Conservation (phyloP, 768 basidiomycete genomes). For the Vararia minispora region DNA sequence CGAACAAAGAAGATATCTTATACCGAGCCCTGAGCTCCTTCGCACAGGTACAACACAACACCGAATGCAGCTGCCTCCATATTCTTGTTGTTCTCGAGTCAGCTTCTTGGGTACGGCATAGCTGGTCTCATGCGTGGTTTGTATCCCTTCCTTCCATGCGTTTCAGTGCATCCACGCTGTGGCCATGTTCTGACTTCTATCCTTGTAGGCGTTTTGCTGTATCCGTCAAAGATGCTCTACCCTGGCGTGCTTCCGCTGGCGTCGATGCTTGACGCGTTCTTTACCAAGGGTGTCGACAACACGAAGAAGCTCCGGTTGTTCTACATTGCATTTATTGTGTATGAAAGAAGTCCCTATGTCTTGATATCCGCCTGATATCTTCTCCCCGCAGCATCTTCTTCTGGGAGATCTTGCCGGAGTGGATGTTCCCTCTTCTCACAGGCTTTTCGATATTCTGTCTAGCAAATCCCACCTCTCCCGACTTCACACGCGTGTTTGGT, state of each 20-base stretch:
- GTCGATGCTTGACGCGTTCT: conserved; percentile 39
- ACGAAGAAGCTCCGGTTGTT: conserved; percentile 36
- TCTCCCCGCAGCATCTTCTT: conserved; percentile 21
- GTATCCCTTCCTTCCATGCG: conserved; percentile 7
- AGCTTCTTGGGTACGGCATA: conserved; percentile 40
- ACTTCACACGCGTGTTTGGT: conserved; percentile 17
- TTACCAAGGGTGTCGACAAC: conserved; percentile 27
- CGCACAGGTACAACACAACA: conserved; percentile 42
- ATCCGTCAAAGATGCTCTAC: conserved; percentile 44
- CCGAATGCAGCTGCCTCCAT: conserved; percentile 35
- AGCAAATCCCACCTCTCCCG: conserved; percentile 14
- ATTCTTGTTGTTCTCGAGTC: conserved; percentile 27
- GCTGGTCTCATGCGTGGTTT: conserved; percentile 39
- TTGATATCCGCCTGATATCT: background rate
- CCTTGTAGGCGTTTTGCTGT: conserved; percentile 31
- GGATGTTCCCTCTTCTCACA: conserved; percentile 16
- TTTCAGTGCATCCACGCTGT: background rate
- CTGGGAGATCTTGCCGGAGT: conserved; percentile 15
- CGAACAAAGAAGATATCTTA: too few relatives aligned
- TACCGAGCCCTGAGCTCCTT: too few relatives aligned
- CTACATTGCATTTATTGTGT: conserved; percentile 32
- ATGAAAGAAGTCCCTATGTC: too few relatives aligned
- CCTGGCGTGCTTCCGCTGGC: conserved; percentile 35
- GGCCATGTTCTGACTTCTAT: background rate
- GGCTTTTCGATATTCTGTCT: conserved; percentile 20